A percentile compares a stretch with the other conserved stretches of the same genome.
phyloP scores from a whole-genome alignment of 2,329 filamentous ascomycete species.

The Colletotrichum nymphaeae region DNA sequence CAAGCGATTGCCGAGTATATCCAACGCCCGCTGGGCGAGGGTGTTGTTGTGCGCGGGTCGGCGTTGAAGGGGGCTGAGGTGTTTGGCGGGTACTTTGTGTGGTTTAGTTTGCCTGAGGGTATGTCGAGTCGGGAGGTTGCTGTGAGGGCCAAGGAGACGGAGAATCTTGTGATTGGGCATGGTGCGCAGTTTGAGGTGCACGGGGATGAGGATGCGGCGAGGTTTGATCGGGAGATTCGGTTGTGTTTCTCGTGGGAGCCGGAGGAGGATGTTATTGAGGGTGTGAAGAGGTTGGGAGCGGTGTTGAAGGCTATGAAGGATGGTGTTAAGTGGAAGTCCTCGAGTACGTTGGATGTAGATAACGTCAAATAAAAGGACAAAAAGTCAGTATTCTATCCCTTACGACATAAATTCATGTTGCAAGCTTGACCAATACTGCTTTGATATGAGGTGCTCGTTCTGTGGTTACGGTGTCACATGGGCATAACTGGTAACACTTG shows the following conservation, averaged over 20 bases:
- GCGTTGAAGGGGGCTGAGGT: constrained; percentile 53
- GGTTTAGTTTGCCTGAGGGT: constrained; percentile 72
- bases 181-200: constrained; percentile 78
- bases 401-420: not conserved
- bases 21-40: constrained; percentile 66
- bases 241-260: constrained; percentile 81
- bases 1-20: constrained; percentile 64
- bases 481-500: too few relatives aligned
- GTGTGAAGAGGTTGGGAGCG: constrained; percentile 70
- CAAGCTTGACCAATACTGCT: not conserved
- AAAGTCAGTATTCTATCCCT: not conserved
- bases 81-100: constrained; percentile 88
- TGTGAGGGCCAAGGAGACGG: constrained; percentile 67
- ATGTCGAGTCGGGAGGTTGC: constrained; percentile 66
- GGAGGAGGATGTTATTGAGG: constrained; percentile 73
- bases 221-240: constrained; percentile 70
- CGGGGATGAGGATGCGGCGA: constrained; percentile 62
- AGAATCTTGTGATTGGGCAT: constrained; percentile 74
- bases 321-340: constrained; percentile 38
- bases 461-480: too few relatives aligned
- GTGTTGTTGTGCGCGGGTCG: constrained; percentile 57
- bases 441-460: too few relatives aligned
- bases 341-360: constrained; percentile 19
- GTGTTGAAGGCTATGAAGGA: constrained; percentile 52
- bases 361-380: constrained; percentile 22